Base-by-base conservation (phyloP, 441 rosid genomes). In the Jatropha podagrica region DNA sequence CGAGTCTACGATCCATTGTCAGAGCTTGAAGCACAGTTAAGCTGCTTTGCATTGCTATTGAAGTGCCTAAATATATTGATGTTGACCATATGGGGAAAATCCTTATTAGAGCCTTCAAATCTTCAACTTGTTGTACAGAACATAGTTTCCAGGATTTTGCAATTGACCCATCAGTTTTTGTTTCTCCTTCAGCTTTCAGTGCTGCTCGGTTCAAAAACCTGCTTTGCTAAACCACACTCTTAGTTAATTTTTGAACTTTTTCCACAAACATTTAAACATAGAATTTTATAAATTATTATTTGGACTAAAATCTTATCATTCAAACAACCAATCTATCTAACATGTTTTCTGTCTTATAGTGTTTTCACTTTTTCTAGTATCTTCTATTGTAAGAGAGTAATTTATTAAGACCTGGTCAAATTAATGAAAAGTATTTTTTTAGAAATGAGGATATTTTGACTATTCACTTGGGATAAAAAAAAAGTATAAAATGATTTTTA, bases 171-270 rank as follows among this genome's bases (percentile, higher is more conserved):
- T 79, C 78, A 14, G 77, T 42, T 13, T 73, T 74, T 0, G 26
- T 51, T 52, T 80, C 88, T 1, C 78, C 73, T 69, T 71, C 73
- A 3, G 61, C 49, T 65, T 74, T 64, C 7, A 79, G 62, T 7
- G 88, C 78, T 46, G 88, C 86, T 51, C 78, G 76, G 67, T 85
- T 82, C 9, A 79, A 63, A 70, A 82, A 80, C 65, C 87, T 82
- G 77, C n/a, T 32, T 13, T 60, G 41, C 27, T 12, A 1, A 7
- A 13, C 4, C 9, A 27, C 17, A 13, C 11, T 17, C 26, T 56
- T 27, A 26, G 12, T 60, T 4, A 9, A 2, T 11, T 52, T 52
- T 27, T 27, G 32, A 49, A 11, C 2, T 49, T 49, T 49, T 49
- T 49, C 18, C 4, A 44, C 2, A 44, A 44, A 44, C 11, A 7